Conservation (phyloP, 2,329 filamentous ascomycete genomes). For the Penicillium sumatraense region DNA sequence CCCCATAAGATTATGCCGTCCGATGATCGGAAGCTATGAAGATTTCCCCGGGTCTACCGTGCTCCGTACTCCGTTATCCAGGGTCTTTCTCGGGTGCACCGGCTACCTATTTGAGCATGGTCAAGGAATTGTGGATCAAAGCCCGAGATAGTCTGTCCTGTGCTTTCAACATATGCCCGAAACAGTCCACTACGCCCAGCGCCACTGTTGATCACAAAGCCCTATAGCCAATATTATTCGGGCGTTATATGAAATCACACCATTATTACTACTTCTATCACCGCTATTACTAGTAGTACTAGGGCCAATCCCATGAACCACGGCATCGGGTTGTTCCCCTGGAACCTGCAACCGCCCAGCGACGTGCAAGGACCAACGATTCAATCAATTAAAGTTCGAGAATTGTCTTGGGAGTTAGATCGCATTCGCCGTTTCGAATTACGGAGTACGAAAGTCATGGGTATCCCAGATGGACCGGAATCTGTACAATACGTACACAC, state of each 20-base stretch:
- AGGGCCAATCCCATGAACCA: background rate
- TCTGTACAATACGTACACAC: no score
- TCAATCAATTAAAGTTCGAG: background rate
- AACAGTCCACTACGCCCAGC: background rate
- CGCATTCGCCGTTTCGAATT: background rate
- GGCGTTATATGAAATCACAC: background rate
- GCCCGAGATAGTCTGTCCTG: background rate
- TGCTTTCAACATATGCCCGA: background rate
- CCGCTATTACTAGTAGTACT: background rate
- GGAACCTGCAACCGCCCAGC: background rate
- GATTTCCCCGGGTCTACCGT: background rate
- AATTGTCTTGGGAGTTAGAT: background rate
- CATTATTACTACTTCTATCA: background rate
- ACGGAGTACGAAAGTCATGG: background rate
- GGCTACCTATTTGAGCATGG: background rate
- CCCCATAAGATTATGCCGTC: background rate
- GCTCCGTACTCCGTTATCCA: background rate
- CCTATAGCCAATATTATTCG: background rate
- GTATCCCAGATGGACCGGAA: no score
- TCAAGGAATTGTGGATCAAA: background rate
- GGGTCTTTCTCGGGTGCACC: background rate
- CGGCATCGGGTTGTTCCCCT: background rate
- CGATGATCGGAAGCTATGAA: background rate
- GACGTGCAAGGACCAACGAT: background rate
- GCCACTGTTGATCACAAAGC: slow-evolving; percentile 1